Percentiles rank a stretch among this genome's conserved stretches.
Conservation (phyloP, 805 yeast species). For the Suhomyces vadensis region DNA sequence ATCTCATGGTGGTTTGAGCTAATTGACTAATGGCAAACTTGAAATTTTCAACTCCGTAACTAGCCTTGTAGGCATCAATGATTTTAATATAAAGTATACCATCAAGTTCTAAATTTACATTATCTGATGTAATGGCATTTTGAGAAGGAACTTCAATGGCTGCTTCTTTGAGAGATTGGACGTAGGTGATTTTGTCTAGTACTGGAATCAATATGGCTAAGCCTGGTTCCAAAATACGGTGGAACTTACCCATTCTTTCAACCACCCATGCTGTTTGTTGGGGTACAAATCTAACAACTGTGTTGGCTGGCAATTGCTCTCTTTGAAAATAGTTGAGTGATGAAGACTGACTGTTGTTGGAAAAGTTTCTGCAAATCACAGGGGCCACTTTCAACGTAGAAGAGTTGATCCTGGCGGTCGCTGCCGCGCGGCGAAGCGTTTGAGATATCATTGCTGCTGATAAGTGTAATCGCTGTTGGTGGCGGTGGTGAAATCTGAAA, state of each 20-base stretch:
- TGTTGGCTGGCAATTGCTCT: conserved; percentile 69
- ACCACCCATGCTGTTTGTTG: conserved; percentile 92
- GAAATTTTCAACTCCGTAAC: conserved; percentile 86
- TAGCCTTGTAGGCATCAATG: conserved; percentile 79
- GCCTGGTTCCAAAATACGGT: conserved; percentile 68
- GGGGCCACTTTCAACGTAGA: too few species aligned
- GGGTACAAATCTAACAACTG: conserved; percentile 76
- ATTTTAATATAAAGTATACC: conserved; percentile 80
- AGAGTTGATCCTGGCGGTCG: background rate
- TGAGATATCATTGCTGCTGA: conserved; percentile 1
- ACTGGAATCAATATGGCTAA: conserved; percentile 71
- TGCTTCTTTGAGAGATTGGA: conserved; percentile 76
- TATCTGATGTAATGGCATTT: conserved; percentile 82
- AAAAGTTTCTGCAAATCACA: background rate
- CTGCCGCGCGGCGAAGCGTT: conserved; percentile 1
- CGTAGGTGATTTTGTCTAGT: conserved; percentile 75
- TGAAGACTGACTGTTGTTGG: conserved; percentile 4
- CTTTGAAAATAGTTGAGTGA: conserved; percentile 58
- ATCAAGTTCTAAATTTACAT: conserved; percentile 80
- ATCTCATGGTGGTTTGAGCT: conserved; percentile 89
- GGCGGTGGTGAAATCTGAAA: conserved; percentile 1
- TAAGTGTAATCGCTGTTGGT: background rate
- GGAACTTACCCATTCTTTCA: conserved; percentile 87
- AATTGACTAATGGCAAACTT: conserved; percentile 82
- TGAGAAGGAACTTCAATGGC: conserved; percentile 87